A percentile compares a stretch with the other conserved stretches of the same genome.
Conservation (phyloP, 2,329 filamentous ascomycete species). For the Alternaria novae-zelandiae region DNA sequence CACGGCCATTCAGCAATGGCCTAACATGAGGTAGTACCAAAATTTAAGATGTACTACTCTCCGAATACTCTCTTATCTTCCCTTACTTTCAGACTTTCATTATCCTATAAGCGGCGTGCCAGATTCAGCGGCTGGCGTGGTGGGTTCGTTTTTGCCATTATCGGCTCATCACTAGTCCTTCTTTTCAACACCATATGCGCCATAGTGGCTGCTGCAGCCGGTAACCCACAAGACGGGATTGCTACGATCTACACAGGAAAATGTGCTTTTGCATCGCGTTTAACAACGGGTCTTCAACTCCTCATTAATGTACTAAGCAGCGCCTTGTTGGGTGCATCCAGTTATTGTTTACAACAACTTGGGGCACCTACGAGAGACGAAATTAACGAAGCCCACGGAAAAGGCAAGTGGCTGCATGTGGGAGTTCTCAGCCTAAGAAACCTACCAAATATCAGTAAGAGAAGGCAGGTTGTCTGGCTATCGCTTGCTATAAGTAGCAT, state of each 20-base stretch:
- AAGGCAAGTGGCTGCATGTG: background rate
- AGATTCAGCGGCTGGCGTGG: background rate
- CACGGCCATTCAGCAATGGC: no score
- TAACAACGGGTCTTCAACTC: background rate
- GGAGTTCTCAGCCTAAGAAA: background rate
- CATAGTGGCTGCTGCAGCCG: background rate
- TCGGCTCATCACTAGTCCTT: background rate
- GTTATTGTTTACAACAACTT: background rate
- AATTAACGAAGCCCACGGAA: rapidly evolving
- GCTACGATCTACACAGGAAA: background rate
- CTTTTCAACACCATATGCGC: background rate
- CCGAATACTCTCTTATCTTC: background rate
- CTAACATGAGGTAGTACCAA: no score
- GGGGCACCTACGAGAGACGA: background rate
- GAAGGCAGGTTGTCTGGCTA: background rate
- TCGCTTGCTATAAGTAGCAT: background rate
- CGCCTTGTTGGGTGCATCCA: background rate
- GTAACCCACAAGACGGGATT: background rate
- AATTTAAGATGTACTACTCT: no score
- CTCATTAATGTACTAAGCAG: background rate
- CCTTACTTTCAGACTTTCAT: background rate
- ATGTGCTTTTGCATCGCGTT: background rate
- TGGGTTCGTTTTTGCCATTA: background rate
- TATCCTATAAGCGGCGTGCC: background rate
- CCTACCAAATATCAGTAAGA: background rate